Base-by-base conservation (phyloP, 108 stramenopile genomes). In the Cyclotella cryptica region DNA sequence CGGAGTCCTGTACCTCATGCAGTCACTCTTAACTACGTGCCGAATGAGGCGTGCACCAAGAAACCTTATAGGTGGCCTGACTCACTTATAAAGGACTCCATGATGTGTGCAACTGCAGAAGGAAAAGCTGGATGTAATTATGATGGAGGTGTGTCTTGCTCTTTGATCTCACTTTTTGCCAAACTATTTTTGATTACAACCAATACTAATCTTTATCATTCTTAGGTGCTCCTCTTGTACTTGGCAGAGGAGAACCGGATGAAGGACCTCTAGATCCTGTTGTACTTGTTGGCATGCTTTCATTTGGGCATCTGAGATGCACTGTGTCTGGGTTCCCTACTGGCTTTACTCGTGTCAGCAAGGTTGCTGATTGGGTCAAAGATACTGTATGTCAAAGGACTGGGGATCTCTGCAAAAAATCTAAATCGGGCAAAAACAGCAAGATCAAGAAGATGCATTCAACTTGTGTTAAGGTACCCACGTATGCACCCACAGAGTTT, bases 281-380 rank as follows among this genome's bases (percentile, higher is more conserved):
- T n/a, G 18, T 19, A 53, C 15, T 7, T 53, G n/a, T 53, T 19
- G 7, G 19, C 7, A 7, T n/a, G 15, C n/a, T 19, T 53, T n/a
- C n/a, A n/a, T n/a, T n/a, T n/a, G n/a, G n/a, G n/a, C n/a, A 53
- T 6, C 52, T 19, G 7, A 6, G 7, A n/a, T 19, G 7, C 6
- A 7, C 7, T 19, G 15, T 53, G 6, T 19, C n/a, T 6, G 19
- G 52, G 18, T 53, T 53, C 19, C 52, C 52, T 18, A 19, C n/a
- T 12, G 52, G 15, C 7, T 53, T 19, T 19, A 53, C 52, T 19
- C 10, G 52, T 18, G 52, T 53, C 7, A 53, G 18, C n/a, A 19
- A 53, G 52, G 52, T 53, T 53, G 52, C 52, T 6, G 52, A 53
- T 19, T 53, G 52, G 52, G 52, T 53, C n/a, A n/a, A n/a, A n/a